A percentile compares a stretch with the other conserved stretches of the same genome.
Conservation (phyloP, 306 rosid species). For the Mimosa bimucronata region DNA sequence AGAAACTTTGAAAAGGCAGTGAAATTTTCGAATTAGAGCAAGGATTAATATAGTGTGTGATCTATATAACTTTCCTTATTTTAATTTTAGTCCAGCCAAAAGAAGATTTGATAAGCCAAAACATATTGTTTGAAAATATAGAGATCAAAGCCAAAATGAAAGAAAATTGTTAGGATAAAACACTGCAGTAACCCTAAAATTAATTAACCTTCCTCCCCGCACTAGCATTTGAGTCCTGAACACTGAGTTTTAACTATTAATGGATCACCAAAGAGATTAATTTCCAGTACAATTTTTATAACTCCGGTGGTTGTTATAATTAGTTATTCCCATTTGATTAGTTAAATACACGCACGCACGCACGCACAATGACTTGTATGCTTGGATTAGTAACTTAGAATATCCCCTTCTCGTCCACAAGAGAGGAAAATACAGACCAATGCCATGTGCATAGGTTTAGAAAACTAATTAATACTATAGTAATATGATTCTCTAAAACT, state of each 20-base stretch:
- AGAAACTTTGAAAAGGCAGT: not conserved
- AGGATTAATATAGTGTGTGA: too few relatives aligned
- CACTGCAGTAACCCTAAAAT: too few relatives aligned
- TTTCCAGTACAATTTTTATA: not conserved
- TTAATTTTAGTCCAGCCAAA: too few relatives aligned
- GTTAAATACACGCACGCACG: not conserved
- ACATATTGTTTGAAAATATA: too few relatives aligned
- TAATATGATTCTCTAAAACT: not conserved
- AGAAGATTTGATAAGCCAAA: too few relatives aligned
- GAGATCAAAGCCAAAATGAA: too few relatives aligned
- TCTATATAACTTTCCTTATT: too few relatives aligned
- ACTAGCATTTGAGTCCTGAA: not conserved
- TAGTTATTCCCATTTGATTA: not conserved
- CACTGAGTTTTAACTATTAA: not conserved
- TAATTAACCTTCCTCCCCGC: not conserved
- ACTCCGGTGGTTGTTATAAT: not conserved
- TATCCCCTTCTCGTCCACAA: not conserved
- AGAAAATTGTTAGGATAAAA: too few relatives aligned
- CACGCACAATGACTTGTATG: not conserved
- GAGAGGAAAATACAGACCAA: not conserved
- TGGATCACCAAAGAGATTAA: not conserved
- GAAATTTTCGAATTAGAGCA: not conserved
- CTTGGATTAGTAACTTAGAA: not conserved
- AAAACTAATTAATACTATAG: not conserved
- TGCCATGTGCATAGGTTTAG: not conserved